Conservation (phyloP, 2,329 filamentous ascomycete genomes). For the Pseudodiploospora longispora region DNA sequence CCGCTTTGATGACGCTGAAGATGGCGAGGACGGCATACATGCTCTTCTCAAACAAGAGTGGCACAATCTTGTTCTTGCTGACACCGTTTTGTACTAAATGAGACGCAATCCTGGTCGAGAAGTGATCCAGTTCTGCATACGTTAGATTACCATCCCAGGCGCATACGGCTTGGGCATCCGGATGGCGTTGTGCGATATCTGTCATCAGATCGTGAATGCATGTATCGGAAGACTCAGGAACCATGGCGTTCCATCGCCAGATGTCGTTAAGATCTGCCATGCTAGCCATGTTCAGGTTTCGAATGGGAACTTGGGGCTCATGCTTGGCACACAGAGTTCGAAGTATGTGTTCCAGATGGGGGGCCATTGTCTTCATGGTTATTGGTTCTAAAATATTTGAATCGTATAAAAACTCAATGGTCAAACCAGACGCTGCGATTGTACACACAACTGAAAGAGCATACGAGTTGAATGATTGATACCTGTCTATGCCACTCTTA, state of each 20-base stretch:
- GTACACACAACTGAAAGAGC: neutral
- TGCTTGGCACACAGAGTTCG: neutral
- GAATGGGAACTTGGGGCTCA: neutral
- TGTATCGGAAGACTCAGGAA: neutral
- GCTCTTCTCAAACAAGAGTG: neutral
- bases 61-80: neutral
- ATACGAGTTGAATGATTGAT: neutral
- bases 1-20: neutral
- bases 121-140: neutral
- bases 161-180: neutral
- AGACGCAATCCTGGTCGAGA: neutral
- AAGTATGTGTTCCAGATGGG: neutral
- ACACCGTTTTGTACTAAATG: neutral
- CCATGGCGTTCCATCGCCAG: conserved; percentile 1
- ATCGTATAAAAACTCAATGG: neutral
- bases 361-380: neutral
- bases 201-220: neutral
- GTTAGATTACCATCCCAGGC: neutral
- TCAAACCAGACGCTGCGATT: neutral
- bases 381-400: neutral
- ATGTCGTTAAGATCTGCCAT: neutral
- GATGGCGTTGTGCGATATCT: neutral
- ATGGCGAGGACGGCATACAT: neutral
- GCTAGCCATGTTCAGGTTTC: neutral
- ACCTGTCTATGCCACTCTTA: neutral